Conservation (phyloP, 177 flowering plant genomes). For the Tripterygium wilfordii region DNA sequence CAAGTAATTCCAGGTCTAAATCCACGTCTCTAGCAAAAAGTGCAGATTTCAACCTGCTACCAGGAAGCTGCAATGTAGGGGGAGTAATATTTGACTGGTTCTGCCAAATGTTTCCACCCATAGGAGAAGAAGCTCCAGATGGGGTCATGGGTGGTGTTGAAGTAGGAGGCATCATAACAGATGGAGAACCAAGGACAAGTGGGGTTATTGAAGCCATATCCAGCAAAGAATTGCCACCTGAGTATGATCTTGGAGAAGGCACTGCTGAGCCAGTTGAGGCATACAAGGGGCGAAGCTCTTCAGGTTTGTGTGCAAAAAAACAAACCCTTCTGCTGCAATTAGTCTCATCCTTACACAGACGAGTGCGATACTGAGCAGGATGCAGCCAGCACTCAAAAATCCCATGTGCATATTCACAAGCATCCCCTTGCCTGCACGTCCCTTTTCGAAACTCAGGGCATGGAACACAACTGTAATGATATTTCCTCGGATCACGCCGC, state of each 20-base stretch:
- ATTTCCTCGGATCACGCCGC: constrained; percentile 40
- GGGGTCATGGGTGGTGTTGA: constrained; percentile 47
- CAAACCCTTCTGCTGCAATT: constrained; percentile 37
- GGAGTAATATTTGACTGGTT: constrained; percentile 23
- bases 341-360: constrained; percentile 48
- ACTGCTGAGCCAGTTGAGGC: constrained; percentile 44
- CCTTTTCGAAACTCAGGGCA: constrained; percentile 48
- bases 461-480: constrained; percentile 44
- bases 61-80: constrained; percentile 41
- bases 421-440: constrained; percentile 34
- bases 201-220: constrained; percentile 37
- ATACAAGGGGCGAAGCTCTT: constrained; percentile 42
- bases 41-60: constrained; percentile 42
- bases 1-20: constrained; percentile 28
- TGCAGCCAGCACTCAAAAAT: constrained; percentile 54
- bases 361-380: constrained; percentile 45
- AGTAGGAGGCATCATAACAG: constrained; percentile 23
- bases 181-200: constrained; percentile 39
- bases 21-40: constrained; percentile 42
- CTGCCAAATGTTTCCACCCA: constrained; percentile 36
- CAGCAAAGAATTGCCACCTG: constrained; percentile 15
- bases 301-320: constrained; percentile 47
- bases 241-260: constrained; percentile 36
- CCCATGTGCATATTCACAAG: constrained; percentile 50
- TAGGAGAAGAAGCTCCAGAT: constrained; percentile 35